Evolutionary conservation across 345 rosid species (phyloP).

Genomic region (Citrus trifoliata): DNA sequence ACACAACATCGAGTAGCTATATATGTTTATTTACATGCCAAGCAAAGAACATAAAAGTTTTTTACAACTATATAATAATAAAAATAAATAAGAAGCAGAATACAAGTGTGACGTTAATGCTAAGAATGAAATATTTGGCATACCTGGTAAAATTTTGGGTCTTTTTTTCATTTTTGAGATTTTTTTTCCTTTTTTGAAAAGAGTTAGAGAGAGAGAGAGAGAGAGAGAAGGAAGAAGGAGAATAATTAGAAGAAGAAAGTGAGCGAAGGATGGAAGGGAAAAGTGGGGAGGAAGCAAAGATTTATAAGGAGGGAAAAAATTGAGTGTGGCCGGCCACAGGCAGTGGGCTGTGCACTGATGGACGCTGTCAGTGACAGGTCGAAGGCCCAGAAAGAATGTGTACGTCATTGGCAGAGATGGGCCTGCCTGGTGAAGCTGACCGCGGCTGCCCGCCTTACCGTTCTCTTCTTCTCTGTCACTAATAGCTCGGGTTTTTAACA

Average conservation of each 20-base stretch:
- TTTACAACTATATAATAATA: neutral
- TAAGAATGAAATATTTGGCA: neutral
- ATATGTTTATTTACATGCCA: no score
- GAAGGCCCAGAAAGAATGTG: constrained; percentile 40
- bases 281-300: neutral
- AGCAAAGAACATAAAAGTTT: neutral
- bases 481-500: no score
- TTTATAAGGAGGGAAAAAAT: constrained; percentile 21
- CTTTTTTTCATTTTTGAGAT: constrained; percentile 25
- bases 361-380: constrained; percentile 39
- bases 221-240: constrained; percentile 4
- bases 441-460: constrained; percentile 22
- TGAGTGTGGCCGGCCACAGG: neutral
- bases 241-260: neutral
- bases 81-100: neutral
- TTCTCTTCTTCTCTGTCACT: neutral
- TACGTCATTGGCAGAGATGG: constrained; percentile 11
- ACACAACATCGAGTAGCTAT: neutral
- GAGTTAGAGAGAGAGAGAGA: constrained; percentile 6
- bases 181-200: constrained; percentile 8
- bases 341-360: constrained; percentile 36
- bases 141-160: constrained; percentile 41
- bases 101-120: no score
- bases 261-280: neutral
- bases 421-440: neutral